Conservation (phyloP, 768 basidiomycete genomes). For the Tylopilus sp. region DNA sequence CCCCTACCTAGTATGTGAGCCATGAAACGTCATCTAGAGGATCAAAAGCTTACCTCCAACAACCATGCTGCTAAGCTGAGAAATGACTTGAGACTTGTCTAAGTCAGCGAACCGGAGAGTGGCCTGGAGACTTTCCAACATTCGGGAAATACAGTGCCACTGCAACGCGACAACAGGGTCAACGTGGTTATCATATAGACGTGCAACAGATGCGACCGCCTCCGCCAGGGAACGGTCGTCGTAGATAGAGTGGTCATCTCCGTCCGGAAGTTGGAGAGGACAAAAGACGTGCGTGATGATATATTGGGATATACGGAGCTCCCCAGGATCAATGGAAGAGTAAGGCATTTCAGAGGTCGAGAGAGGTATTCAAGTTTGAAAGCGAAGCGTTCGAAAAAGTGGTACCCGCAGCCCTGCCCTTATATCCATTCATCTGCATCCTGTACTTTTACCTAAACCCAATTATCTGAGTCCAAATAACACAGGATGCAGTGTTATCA, state of each 20-base stretch:
- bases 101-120: not conserved
- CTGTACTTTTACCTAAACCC: not conserved
- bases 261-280: no score
- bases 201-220: constrained; percentile 17
- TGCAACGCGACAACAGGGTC: constrained; percentile 1
- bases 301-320: constrained; percentile 22
- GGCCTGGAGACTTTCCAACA: constrained; percentile 27
- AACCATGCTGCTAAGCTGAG: constrained; percentile 20
- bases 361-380: not conserved
- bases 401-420: no score
- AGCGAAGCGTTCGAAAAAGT: no score
- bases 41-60: constrained; percentile 13
- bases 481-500: not conserved
- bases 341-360: not conserved
- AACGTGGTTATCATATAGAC: constrained; percentile 14
- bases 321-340: not conserved
- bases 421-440: not conserved
- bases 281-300: no score
- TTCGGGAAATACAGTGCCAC: constrained; percentile 31
- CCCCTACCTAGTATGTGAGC: constrained; percentile 25
- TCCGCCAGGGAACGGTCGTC: constrained; percentile 29
- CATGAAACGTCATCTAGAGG: not conserved
- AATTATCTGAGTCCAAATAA: not conserved
- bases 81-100: constrained; percentile 5
- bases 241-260: not conserved